Base-by-base conservation (phyloP, 495 filamentous ascomycete genomes). In the Hyaloscypha variabilis region DNA sequence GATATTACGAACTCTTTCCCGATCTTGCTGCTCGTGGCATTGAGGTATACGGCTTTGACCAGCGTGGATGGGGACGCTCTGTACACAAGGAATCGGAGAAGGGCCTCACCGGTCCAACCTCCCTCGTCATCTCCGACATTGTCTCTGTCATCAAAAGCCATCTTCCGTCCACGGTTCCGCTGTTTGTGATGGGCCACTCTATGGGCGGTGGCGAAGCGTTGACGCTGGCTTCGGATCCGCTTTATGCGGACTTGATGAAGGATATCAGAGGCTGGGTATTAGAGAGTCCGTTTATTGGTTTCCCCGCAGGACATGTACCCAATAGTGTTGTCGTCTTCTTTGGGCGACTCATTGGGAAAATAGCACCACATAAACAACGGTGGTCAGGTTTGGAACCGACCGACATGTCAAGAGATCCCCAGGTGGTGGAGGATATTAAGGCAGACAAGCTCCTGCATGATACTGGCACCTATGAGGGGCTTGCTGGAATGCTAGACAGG, bases 181-280 rank as follows among this genome's bases (percentile, higher is more conserved):
- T 94, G 23, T 97, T 97, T 77, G 82, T 97, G n/a, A 85, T 92
- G 74, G 93, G 93, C 58, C 93, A 96, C 77, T 91, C 88, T 42
- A 92, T 89, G 88, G 93, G 93, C 73, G 93, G 94, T 53, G 90
- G 83, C 19, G 78, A 93, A 69, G 85, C 87, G 17, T 77, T 94
- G 3, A 80, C 78, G 6, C 67, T 86, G 5, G 74, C 75, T 39
- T 74, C 70, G 49, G 77, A 78, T 62, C 68, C 77, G 1, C n/a
- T 63, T 30, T 81, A 83, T 72, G 69, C 77, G 59, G 79, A 82
- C 56, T 23, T 77, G 11, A 68, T 81, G 26, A 62, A 68, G 66
- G 81, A 82, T 72, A 68, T 87, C n/a, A 74, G 85, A 11, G 92
- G 91, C 36, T 88, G 88, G 76, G 68, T 95, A 23, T 73, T 86